phyloP scores from a whole-genome alignment of 2,329 filamentous ascomycete species.

The Hypoxylon sp. region DNA sequence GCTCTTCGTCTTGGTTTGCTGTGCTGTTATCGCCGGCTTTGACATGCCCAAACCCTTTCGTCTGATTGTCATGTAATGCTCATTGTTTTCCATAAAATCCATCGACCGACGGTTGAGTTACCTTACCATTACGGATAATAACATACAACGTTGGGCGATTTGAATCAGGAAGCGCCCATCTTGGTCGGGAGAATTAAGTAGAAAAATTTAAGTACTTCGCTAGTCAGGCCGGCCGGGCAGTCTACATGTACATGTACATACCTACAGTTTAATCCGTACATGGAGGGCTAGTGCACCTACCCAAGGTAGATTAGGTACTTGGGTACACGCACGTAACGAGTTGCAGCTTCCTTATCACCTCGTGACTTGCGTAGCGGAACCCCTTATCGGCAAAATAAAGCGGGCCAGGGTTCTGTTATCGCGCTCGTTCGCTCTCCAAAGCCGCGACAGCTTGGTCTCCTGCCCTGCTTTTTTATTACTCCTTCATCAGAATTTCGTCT shows the following conservation, averaged over 20 bases:
- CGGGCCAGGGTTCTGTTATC: conserved; percentile 29
- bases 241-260: no score
- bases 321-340: no score
- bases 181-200: neutral
- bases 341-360: conserved; percentile 25
- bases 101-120: neutral
- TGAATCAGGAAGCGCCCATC: neutral
- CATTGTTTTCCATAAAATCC: neutral
- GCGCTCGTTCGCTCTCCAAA: conserved; percentile 27
- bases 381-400: conserved; percentile 11
- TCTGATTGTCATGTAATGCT: neutral
- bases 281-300: no score
- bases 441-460: conserved; percentile 41
- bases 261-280: no score
- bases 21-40: no score
- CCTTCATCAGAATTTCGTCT: neutral
- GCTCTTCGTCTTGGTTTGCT: neutral
- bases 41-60: neutral
- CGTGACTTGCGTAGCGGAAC: conserved; percentile 14
- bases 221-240: no score
- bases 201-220: no score
- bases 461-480: conserved; percentile 23
- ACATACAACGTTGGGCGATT: neutral
- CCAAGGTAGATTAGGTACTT: no score
- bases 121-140: neutral